Evolutionary conservation across 371 early-diverging fungal genomes (phyloP), one percentile per base, ranked within the genome.

Genomic region (Rhizopus arrhizus): DNA sequence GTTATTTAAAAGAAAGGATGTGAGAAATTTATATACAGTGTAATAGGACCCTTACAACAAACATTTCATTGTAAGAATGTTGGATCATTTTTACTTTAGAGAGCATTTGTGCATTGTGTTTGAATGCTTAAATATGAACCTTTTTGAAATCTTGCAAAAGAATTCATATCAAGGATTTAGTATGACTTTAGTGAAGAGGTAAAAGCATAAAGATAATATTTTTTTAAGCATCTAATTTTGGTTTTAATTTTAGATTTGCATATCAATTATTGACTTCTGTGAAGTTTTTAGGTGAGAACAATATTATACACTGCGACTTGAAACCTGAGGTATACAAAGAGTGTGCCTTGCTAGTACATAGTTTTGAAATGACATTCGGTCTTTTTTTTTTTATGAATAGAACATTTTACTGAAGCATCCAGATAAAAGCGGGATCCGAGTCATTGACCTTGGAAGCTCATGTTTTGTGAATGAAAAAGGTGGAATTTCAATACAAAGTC

Each of bases 81-180:
- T 85, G 5, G 96, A 95, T 48, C 86, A 87, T 59, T 99, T 99
- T 76, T 87, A 89, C 59, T 98, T 95, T 75, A 87, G 95, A 38
- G 87, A 86, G 46, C 99, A 99, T 78, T 73, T 99, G 53, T 98
- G 99, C 68, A 94, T 99, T 64, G 94, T 93, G 3, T 90, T 91
- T 66, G 99, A 99, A 79, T 86, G 96, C 45, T 82, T 99, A 41
- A 92, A 92, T 28, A 87, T 93, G 56, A 99, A 98, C 70, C 75
- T 99, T 49, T 99, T 98, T 81, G 99, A 99, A 66, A 91, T 95
- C 68, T 83, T 97, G 49, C 96, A 96, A 80, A 89, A 88, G 50
- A 93, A 94, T 61, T 84, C 88, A 42, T 99, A 97, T 75, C 84
- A 88, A 34, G 99, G 99, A 4, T 90, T 95, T 42, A 89, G 92